phyloP scores from a whole-genome alignment of 192 early-diverging fungal genomes.

The Backusella morwellensis region DNA sequence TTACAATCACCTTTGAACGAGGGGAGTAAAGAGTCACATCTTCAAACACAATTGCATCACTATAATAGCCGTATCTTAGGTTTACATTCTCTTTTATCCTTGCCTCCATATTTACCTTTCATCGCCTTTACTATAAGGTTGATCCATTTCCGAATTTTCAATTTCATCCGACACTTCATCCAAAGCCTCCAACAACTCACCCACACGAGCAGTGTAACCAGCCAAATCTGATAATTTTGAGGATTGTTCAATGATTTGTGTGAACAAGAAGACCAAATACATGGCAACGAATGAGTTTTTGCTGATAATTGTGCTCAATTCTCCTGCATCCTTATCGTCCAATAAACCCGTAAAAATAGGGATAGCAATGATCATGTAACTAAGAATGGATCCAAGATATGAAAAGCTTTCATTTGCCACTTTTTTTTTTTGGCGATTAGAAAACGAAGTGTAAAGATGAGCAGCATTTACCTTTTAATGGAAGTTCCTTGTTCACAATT shows the following conservation, averaged over 20 bases:
- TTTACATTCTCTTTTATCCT: background rate
- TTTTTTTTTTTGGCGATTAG: constrained; percentile 3
- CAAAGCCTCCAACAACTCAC: constrained; percentile 73
- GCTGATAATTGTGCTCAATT: constrained; percentile 78
- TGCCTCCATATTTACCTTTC: constrained; percentile 2
- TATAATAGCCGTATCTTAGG: background rate
- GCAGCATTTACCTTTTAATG: constrained; percentile 40
- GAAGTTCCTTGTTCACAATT: constrained; percentile 56
- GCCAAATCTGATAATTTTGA: constrained; percentile 72
- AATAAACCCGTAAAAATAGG: constrained; percentile 82
- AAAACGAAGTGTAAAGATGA: background rate
- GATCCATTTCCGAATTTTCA: constrained; percentile 49
- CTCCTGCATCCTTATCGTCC: constrained; percentile 62
- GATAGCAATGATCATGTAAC: constrained; percentile 78
- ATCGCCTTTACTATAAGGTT: constrained; percentile 37
- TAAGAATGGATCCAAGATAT: constrained; percentile 79
- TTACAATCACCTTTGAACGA: constrained; percentile 33
- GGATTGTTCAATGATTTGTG: constrained; percentile 65
- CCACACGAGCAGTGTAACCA: constrained; percentile 81
- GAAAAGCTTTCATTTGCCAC: constrained; percentile 60
- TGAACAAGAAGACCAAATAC: constrained; percentile 82
- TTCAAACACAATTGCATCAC: constrained; percentile 34
- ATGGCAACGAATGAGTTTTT: constrained; percentile 80
- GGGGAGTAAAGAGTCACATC: constrained; percentile 35
- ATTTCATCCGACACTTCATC: constrained; percentile 49